Evolutionary conservation across 345 rosid species (phyloP).

Genomic region (Linum tenue): DNA sequence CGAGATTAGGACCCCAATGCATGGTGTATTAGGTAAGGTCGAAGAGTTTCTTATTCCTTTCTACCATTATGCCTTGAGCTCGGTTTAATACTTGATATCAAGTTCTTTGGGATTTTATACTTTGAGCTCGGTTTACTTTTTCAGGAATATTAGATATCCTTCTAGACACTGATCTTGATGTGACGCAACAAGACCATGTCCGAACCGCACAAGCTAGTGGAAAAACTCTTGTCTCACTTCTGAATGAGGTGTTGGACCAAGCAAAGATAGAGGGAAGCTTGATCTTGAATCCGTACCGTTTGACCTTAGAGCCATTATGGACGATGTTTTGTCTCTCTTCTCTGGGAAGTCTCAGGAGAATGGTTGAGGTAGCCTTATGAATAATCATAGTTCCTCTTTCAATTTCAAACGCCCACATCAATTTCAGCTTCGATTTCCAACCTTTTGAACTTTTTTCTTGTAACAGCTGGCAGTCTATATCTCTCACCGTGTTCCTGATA

Average conservation of each 20-base stretch:
- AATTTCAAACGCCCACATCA: no score
- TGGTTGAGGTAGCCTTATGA: slow-evolving; percentile 98
- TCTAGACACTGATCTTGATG: slow-evolving; percentile 84
- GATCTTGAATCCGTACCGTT: slow-evolving; percentile 87
- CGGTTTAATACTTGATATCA: no score
- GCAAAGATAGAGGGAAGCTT: slow-evolving; percentile 91
- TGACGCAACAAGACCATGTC: slow-evolving; percentile 79
- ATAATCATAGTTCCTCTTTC: no score
- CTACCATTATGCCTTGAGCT: background rate
- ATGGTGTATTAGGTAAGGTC: no score
- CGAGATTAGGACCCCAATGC: no score
- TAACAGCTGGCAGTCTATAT: slow-evolving; percentile 81
- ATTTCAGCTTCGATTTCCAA: background rate
- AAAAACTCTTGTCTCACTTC: slow-evolving; percentile 76
- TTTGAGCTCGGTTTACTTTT: no score
- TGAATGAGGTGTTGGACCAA: slow-evolving; percentile 89
- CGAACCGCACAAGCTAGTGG: slow-evolving; percentile 94
- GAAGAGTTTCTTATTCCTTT: no score
- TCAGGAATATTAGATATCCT: no score
- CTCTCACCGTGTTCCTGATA: slow-evolving; percentile 76
- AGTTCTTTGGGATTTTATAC: no score
- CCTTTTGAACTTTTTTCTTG: background rate
- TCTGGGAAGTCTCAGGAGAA: slow-evolving; percentile 78
- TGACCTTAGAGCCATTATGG: slow-evolving; percentile 67
- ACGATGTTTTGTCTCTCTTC: slow-evolving; percentile 86